These are phyloP conservation scores for Vaccinium corymbosum DNA, from an alignment of 148 eudicot species.

Conservation along the genomic window DNA sequence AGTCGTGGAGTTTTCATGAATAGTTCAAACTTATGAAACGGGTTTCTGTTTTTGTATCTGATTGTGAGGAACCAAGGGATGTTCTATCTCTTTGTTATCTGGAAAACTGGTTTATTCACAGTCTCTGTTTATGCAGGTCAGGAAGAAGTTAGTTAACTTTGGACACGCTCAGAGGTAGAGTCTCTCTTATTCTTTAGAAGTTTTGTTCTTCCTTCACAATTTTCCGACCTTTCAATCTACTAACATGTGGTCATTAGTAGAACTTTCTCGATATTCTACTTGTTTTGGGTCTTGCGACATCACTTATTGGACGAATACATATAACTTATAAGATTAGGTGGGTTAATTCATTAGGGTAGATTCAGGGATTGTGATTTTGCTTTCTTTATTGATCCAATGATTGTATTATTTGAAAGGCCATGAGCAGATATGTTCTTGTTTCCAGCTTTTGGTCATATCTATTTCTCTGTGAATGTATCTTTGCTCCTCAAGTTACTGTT, in stretches of 20 bases:
- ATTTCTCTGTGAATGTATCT: not conserved
- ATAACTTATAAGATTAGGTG: not conserved
- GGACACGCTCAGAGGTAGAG: slow-evolving; percentile 82
- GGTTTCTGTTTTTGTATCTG: not conserved
- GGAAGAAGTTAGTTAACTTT: slow-evolving; percentile 58
- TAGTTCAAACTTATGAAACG: not conserved
- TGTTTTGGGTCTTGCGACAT: not conserved
- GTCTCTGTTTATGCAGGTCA: slow-evolving; percentile 56
- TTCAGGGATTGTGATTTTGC: not conserved
- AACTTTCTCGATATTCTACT: slow-evolving; percentile 5
- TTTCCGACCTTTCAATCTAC: not conserved
- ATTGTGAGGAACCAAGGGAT: not conserved
- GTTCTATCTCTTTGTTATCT: not conserved
- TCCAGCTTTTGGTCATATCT: not conserved
- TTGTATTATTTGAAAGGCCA: not conserved
- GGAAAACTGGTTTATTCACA: slow-evolving; percentile 9
- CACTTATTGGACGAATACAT: not conserved
- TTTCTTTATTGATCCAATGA: not conserved
- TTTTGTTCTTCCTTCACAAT: not conserved
- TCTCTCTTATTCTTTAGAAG: not conserved
- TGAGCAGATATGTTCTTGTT: not conserved
- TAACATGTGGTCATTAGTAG: not conserved
- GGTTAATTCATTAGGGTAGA: not conserved
- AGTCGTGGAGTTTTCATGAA: not conserved
- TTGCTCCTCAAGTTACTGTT: not conserved